phyloP scores from a whole-genome alignment of 1,284 basidiomycete genomes.

The Fomitopsis betulina region DNA sequence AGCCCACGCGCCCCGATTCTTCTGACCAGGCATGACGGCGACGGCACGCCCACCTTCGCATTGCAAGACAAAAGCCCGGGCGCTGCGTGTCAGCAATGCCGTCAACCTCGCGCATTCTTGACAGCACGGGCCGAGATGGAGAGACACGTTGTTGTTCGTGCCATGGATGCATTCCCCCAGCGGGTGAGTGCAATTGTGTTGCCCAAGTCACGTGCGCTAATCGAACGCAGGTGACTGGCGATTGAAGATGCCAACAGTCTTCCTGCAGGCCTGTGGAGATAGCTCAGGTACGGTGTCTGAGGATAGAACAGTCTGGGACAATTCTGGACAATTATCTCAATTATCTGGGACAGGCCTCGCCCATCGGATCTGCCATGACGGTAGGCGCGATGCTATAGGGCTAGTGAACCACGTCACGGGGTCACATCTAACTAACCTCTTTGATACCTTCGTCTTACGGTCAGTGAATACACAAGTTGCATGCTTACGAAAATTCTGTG shows the following conservation, averaged over 20 bases:
- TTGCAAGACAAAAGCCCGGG: not conserved
- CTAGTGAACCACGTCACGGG: too few relatives aligned
- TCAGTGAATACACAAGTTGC: too few relatives aligned
- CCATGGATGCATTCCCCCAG: not conserved
- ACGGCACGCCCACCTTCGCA: not conserved
- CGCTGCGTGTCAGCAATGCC: not conserved
- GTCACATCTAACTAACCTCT: too few relatives aligned
- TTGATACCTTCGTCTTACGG: too few relatives aligned
- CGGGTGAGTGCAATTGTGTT: not conserved
- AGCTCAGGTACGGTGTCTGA: too few relatives aligned
- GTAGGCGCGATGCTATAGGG: too few relatives aligned
- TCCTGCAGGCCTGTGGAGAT: too few relatives aligned
- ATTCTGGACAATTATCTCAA: too few relatives aligned
- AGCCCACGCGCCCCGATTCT: not conserved
- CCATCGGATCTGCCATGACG: too few relatives aligned
- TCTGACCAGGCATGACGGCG: not conserved
- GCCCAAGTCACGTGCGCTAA: not conserved
- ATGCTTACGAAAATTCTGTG: too few relatives aligned
- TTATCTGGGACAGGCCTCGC: too few relatives aligned
- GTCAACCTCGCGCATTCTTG: not conserved
- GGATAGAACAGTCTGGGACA: too few relatives aligned
- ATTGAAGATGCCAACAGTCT: not conserved
- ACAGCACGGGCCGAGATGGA: not conserved
- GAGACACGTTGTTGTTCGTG: not conserved
- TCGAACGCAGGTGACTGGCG: not conserved